phyloP scores from a whole-genome alignment of 805 yeast genomes.

The Starmerella apicola region DNA sequence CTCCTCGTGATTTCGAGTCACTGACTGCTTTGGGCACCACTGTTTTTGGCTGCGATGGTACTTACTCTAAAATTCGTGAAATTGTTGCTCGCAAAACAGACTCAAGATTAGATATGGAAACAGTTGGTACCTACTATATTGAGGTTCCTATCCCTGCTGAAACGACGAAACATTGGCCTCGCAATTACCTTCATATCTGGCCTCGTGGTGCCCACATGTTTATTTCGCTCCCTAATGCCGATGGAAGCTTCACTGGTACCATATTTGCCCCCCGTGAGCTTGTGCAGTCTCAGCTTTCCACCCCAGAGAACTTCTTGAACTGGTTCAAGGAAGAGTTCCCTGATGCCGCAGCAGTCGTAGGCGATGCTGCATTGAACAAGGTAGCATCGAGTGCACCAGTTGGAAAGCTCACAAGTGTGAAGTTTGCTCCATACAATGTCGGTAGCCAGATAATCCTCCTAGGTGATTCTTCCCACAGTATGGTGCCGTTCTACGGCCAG shows the following conservation, averaged over 20 bases:
- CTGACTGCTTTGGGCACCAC: constrained; percentile 24
- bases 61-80: constrained; percentile 59
- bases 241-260: constrained; percentile 81
- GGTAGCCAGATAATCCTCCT: constrained; percentile 51
- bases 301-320: constrained; percentile 31
- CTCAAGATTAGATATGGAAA: constrained; percentile 62
- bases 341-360: constrained; percentile 62
- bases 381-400: constrained; percentile 51
- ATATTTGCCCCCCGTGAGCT: constrained; percentile 71
- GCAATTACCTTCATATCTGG: constrained; percentile 81
- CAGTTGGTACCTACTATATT: constrained; percentile 70
- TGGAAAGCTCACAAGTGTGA: constrained; percentile 65
- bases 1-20: not conserved
- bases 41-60: constrained; percentile 77
- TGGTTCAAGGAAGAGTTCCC: constrained; percentile 56
- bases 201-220: constrained; percentile 79
- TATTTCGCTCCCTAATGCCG: constrained; percentile 74
- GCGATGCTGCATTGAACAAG: constrained; percentile 38
- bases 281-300: constrained; percentile 35
- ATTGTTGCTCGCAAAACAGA: constrained; percentile 54
- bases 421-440: constrained; percentile 56
- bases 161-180: constrained; percentile 21
- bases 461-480: constrained; percentile 92
- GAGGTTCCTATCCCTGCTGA: constrained; percentile 63
- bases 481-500: constrained; percentile 98